Percentiles rank a stretch among this genome's conserved stretches.
Conservation (phyloP, 495 filamentous ascomycete species). For the Stereocaulon alpinum region DNA sequence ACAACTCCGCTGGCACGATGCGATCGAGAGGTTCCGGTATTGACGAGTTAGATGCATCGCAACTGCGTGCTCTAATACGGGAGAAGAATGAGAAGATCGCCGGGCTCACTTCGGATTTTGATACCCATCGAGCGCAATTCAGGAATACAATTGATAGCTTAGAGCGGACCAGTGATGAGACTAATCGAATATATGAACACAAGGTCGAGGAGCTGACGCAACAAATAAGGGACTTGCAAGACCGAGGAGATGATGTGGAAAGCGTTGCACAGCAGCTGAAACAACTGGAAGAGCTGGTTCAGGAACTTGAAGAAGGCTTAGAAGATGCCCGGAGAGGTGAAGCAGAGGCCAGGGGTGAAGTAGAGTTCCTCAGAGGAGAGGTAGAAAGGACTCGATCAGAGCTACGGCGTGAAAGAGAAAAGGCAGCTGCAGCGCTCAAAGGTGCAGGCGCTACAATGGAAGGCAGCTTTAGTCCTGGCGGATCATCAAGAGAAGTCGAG, state of each 20-base stretch:
- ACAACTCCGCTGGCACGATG: constrained; percentile 31
- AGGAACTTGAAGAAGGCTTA: constrained; percentile 90
- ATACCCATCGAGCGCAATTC: constrained; percentile 91
- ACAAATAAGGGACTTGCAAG: constrained; percentile 71
- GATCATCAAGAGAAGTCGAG: constrained; percentile 62
- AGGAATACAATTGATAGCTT: constrained; percentile 92
- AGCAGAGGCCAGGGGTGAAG: constrained; percentile 90
- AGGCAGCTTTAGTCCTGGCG: constrained; percentile 38
- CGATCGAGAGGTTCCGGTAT: constrained; percentile 35
- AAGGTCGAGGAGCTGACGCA: constrained; percentile 80
- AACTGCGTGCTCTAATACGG: constrained; percentile 69
- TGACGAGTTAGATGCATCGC: constrained; percentile 68
- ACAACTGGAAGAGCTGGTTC: constrained; percentile 89
- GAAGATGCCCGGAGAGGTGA: constrained; percentile 96
- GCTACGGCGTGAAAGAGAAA: constrained; percentile 80
- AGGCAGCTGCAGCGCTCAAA: constrained; percentile 55
- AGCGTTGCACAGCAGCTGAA: constrained; percentile 83
- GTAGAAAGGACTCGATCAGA: constrained; percentile 91
- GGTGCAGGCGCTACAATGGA: constrained; percentile 42
- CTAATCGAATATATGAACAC: constrained; percentile 94
- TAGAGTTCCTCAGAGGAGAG: constrained; percentile 91
- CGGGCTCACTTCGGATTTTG: constrained; percentile 87
- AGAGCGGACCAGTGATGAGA: constrained; percentile 92
- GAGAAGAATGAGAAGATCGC: constrained; percentile 97
- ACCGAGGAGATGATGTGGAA: constrained; percentile 79